Evolutionary conservation across 495 filamentous ascomycete species (phyloP).

Genomic region (Neurospora sp.): DNA sequence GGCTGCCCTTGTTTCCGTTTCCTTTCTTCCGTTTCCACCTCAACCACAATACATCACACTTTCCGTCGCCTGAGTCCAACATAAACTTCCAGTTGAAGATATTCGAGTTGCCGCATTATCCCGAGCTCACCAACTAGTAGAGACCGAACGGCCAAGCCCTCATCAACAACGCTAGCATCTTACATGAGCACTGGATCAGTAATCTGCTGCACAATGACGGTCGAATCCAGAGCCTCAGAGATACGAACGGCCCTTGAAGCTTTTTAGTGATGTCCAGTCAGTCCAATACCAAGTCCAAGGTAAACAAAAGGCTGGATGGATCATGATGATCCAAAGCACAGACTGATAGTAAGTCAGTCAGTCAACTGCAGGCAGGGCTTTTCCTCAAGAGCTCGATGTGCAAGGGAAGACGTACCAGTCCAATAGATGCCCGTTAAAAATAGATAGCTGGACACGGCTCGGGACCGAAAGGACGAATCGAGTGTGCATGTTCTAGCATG

Average conservation of each 20-base stretch:
- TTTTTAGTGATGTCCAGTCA: background rate
- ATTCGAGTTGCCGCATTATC: background rate
- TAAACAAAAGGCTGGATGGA: background rate
- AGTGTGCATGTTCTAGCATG: background rate
- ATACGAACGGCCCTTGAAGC: background rate
- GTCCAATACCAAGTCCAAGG: background rate
- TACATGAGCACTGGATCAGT: background rate
- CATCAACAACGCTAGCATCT: background rate
- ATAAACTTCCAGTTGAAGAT: background rate
- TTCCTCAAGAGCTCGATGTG: background rate
- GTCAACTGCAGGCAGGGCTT: background rate
- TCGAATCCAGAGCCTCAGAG: background rate
- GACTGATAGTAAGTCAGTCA: background rate
- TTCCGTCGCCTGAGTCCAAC: no score
- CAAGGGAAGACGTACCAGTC: background rate
- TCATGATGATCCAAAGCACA: background rate
- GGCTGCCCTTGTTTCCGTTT: no score
- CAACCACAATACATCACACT: no score
- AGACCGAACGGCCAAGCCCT: background rate
- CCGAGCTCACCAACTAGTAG: background rate
- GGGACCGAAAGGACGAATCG: background rate
- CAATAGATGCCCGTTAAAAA: background rate
- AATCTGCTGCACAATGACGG: background rate
- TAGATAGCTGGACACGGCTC: background rate
- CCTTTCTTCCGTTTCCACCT: no score